Conservation (phyloP, 169 alveolate species). For the Toxoplasma gondii region DNA sequence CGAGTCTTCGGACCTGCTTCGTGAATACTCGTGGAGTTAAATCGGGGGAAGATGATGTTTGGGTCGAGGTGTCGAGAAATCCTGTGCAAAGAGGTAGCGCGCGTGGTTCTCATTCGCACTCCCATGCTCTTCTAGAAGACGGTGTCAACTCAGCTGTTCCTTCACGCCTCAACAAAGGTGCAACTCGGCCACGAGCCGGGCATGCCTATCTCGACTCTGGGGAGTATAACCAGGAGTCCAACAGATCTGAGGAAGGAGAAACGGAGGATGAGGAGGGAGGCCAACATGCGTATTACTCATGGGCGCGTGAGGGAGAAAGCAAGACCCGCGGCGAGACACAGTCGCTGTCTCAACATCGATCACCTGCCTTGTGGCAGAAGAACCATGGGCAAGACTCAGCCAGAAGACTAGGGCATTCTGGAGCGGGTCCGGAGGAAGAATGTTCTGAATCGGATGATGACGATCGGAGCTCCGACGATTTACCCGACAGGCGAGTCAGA, state of each 20-base stretch:
- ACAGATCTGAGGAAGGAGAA: neutral
- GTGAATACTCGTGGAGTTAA: neutral
- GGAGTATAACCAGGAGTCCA: no score
- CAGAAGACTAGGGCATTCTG: neutral
- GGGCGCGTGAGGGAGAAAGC: neutral
- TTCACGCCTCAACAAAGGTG: neutral
- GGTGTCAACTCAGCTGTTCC: neutral
- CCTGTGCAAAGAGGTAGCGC: neutral
- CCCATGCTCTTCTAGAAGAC: neutral
- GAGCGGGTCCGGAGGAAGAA: neutral
- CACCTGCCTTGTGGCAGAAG: neutral
- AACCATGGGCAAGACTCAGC: neutral
- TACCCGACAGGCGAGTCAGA: neutral
- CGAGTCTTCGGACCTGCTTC: neutral
- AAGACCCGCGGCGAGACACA: neutral
- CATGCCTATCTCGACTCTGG: no score
- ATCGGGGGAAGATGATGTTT: neutral
- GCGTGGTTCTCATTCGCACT: neutral
- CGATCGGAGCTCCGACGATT: neutral
- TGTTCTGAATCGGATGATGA: neutral
- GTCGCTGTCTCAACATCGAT: neutral
- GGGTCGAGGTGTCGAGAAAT: neutral
- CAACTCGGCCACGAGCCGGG: no score
- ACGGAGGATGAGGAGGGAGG: neutral
- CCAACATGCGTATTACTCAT: neutral